Percentiles rank a stretch among this genome's conserved stretches.
Conservation (phyloP, 768 basidiomycete genomes). For the Pisolithus tinctorius region DNA sequence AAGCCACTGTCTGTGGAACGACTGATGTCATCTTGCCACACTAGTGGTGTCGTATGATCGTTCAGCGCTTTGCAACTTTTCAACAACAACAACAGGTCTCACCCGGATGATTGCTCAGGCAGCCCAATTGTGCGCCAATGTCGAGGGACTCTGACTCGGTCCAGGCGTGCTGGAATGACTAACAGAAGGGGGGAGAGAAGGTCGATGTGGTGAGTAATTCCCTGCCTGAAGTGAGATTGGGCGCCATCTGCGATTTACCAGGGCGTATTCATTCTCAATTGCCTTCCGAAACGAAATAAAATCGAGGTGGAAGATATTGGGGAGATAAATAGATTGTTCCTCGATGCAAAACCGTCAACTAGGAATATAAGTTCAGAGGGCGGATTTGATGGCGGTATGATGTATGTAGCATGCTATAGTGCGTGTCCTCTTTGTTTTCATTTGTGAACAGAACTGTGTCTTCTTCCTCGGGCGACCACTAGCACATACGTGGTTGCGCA, state of each 20-base stretch:
- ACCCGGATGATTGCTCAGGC: constrained; percentile 54
- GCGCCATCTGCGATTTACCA: constrained; percentile 22
- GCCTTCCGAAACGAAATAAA: constrained; percentile 67
- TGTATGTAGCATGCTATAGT: constrained; percentile 16
- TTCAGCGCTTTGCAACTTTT: constrained; percentile 33
- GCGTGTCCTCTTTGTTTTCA: constrained; percentile 3
- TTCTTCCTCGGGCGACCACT: too few species aligned
- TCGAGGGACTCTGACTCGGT: constrained; percentile 78
- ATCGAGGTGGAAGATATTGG: constrained; percentile 84
- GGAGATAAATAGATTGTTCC: constrained; percentile 92
- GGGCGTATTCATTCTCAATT: constrained; percentile 83
- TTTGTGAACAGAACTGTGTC: too few species aligned
- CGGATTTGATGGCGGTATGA: constrained; percentile 26
- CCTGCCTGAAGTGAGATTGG: constrained; percentile 4
- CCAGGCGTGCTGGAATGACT: constrained; percentile 72
- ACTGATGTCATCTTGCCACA: constrained; percentile 82
- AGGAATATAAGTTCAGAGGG: constrained; percentile 39
- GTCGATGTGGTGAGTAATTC: constrained; percentile 55
- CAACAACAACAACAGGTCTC: constrained; percentile 2
- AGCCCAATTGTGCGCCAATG: constrained; percentile 75
- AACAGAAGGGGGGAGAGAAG: constrained; percentile 72
- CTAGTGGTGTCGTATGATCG: constrained; percentile 92
- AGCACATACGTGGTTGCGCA: too few species aligned
- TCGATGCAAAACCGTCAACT: constrained; percentile 84
- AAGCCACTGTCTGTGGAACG: constrained; percentile 87